These are phyloP conservation scores for Athelia sp. DNA, from an alignment of 1,284 basidiomycete species.

Conservation along the genomic window DNA sequence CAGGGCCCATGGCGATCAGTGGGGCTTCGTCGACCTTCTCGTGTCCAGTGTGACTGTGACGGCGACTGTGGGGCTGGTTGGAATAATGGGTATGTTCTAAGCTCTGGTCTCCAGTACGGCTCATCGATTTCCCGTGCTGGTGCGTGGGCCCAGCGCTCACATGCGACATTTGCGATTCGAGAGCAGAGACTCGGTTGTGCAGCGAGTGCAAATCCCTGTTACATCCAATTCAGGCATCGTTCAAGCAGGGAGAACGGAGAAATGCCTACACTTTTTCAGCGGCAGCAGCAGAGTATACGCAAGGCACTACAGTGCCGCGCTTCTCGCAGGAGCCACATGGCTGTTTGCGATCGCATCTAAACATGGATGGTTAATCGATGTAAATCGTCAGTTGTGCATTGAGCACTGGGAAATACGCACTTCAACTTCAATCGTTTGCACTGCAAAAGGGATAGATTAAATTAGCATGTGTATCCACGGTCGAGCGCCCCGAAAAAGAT, in stretches of 20 bases:
- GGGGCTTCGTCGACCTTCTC: background rate
- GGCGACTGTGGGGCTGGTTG: background rate
- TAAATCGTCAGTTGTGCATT: too few species aligned
- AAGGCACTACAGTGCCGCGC: background rate
- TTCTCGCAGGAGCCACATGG: background rate
- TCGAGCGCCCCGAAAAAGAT: too few species aligned
- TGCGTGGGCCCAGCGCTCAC: background rate
- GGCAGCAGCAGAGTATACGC: background rate
- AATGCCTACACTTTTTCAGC: constrained; percentile 1
- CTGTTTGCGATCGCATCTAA: background rate
- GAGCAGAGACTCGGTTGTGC: background rate
- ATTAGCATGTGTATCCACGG: too few species aligned
- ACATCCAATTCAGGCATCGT: too few species aligned
- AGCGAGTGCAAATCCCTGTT: constrained; percentile 1
- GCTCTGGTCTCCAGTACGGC: too few species aligned
- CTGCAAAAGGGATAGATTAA: too few species aligned
- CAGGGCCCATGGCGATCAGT: background rate
- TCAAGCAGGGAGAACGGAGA: too few species aligned
- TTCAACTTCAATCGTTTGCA: background rate
- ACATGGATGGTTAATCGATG: too few species aligned
- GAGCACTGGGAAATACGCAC: too few species aligned
- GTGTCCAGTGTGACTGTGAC: too few species aligned
- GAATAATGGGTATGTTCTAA: background rate
- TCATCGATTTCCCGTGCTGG: background rate
- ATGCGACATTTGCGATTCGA: background rate